These are phyloP conservation scores for Paragyromitra xinjiangensis DNA, from an alignment of 495 filamentous ascomycete genomes.

Conservation along the genomic window DNA sequence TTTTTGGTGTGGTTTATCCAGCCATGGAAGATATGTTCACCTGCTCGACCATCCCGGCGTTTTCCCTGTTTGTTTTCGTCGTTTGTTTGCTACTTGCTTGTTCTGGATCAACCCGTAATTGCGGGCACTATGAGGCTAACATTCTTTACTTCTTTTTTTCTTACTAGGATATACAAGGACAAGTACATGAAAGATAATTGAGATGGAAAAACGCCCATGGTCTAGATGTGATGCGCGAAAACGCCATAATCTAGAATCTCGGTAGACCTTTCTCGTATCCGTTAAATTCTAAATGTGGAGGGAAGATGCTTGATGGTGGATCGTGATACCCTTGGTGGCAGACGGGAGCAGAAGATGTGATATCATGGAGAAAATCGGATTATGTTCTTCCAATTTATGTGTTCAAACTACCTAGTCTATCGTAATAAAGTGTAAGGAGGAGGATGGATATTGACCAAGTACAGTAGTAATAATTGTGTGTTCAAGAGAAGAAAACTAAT, in stretches of 20 bases:
- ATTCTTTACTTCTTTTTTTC: slow-evolving; percentile 37
- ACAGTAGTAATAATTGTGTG: slow-evolving; percentile 34
- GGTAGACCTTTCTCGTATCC: slow-evolving; percentile 15
- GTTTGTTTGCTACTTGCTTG: slow-evolving; percentile 39
- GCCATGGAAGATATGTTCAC: slow-evolving; percentile 7
- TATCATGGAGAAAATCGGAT: slow-evolving; percentile 27
- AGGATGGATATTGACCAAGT: slow-evolving; percentile 22
- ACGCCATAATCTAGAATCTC: slow-evolving; percentile 54
- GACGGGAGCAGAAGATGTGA: slow-evolving; percentile 12
- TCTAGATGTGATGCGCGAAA: slow-evolving; percentile 44
- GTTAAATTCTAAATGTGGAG: slow-evolving; percentile 24
- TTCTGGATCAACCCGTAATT: slow-evolving; percentile 51
- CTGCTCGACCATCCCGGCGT: slow-evolving; percentile 6
- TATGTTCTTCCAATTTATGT: slow-evolving; percentile 44
- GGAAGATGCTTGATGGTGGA: slow-evolving; percentile 27
- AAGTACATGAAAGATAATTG: slow-evolving; percentile 58
- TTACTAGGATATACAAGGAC: slow-evolving; percentile 57
- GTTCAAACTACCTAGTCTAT: slow-evolving; percentile 46
- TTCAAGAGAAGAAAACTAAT: slow-evolving; percentile 32
- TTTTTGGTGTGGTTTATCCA: slow-evolving; percentile 11
- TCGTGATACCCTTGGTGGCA: slow-evolving; percentile 24
- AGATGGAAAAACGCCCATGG: slow-evolving; percentile 30
- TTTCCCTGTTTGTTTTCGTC: slow-evolving; percentile 33
- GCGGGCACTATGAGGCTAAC: slow-evolving; percentile 26
- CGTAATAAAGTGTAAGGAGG: slow-evolving; percentile 39